phyloP scores from a whole-genome alignment of 2,329 filamentous ascomycete species.

The Exophiala mesophila region DNA sequence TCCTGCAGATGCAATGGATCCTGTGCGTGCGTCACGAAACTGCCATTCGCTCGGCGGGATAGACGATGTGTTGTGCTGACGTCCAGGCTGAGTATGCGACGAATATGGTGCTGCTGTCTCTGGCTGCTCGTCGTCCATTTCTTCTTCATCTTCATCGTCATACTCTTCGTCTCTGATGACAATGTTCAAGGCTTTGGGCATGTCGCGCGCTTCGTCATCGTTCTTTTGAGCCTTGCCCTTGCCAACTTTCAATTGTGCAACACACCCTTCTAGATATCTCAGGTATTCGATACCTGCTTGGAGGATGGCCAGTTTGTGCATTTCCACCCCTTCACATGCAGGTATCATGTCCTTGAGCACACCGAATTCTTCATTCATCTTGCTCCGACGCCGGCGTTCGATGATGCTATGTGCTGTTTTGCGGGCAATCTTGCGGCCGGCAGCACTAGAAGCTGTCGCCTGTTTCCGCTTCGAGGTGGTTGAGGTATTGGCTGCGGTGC shows the following conservation, averaged over 20 bases:
- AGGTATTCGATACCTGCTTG: constrained; percentile 97
- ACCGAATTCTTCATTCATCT: constrained; percentile 98
- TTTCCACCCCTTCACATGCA: constrained; percentile 85
- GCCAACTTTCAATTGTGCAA: constrained; percentile 64
- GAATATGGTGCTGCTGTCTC: background rate
- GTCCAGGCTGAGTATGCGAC: too few relatives aligned
- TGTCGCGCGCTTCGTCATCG: too few relatives aligned
- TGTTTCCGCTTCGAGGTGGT: constrained; percentile 67
- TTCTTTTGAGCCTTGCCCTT: constrained; percentile 13
- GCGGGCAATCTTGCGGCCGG: constrained; percentile 87
- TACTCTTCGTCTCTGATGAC: too few relatives aligned
- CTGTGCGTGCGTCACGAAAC: constrained; percentile 16
- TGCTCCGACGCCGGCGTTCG: constrained; percentile 79
- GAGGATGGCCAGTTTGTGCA: constrained; percentile 95
- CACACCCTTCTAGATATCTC: constrained; percentile 85
- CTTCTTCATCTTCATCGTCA: constrained; percentile 8
- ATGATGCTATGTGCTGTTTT: constrained; percentile 97
- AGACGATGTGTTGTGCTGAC: too few relatives aligned
- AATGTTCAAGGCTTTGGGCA: too few relatives aligned
- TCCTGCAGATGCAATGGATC: constrained; percentile 13
- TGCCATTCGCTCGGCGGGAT: constrained; percentile 13
- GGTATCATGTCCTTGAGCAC: constrained; percentile 94
- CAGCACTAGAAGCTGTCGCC: constrained; percentile 68
- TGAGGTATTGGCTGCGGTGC: constrained; percentile 26
- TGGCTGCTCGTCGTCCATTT: constrained; percentile 2